A percentile compares a stretch with the other conserved stretches of the same genome.
These are phyloP conservation scores for Mortierella sp. DNA, from an alignment of 371 early-diverging fungal genomes.

Conservation along the genomic window DNA sequence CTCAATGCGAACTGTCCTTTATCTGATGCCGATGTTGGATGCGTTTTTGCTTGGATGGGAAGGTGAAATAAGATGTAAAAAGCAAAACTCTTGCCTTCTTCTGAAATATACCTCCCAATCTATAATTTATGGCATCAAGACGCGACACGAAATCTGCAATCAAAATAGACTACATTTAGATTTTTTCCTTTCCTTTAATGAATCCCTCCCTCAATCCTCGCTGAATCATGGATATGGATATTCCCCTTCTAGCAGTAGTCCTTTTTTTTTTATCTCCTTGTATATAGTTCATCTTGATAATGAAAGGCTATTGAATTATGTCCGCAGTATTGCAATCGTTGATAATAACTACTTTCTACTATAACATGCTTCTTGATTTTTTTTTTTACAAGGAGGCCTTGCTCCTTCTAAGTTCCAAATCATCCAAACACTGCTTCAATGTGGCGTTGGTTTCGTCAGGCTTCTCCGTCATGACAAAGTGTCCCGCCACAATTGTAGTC, in stretches of 20 bases:
- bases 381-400: slow-evolving; percentile 23
- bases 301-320: not conserved
- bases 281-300: not conserved
- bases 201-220: not conserved
- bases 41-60: not conserved
- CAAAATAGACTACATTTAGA: slow-evolving; percentile 1
- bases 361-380: not conserved
- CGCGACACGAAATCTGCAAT: not conserved
- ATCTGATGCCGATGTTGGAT: not conserved
- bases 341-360: not conserved
- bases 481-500: slow-evolving; percentile 13
- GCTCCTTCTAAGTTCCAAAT: slow-evolving; percentile 14
- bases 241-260: not conserved
- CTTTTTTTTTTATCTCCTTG: not conserved
- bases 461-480: slow-evolving; percentile 41
- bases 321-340: not conserved
- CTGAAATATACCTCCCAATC: not conserved
- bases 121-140: not conserved
- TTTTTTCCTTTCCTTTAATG: not conserved
- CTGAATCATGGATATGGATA: not conserved
- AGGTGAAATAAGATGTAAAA: not conserved
- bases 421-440: slow-evolving; percentile 28
- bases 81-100: not conserved
- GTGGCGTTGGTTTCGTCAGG: slow-evolving; percentile 24
- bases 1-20: not conserved